A percentile compares a stretch with the other conserved stretches of the same genome.
These are phyloP conservation scores for Cordyceps cicadae DNA, from an alignment of 2,329 filamentous ascomycete species.

Conservation along the genomic window DNA sequence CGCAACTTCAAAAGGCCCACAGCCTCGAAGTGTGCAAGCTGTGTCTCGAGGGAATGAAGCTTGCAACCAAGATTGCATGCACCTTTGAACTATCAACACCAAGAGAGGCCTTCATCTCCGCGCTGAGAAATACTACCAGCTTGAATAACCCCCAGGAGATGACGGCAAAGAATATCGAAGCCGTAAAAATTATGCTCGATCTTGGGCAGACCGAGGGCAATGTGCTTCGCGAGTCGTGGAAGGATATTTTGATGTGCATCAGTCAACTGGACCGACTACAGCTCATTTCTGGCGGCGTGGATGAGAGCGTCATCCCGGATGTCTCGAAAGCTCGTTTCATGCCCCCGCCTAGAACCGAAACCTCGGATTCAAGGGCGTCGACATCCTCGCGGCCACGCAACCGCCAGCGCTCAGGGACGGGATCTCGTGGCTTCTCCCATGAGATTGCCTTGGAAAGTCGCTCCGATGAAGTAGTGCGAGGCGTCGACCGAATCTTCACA, in stretches of 20 bases:
- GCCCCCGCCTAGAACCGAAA: constrained; percentile 47
- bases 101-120: constrained; percentile 87
- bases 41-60: constrained; percentile 90
- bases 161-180: constrained; percentile 92
- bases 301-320: constrained; percentile 86
- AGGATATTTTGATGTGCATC: constrained; percentile 89
- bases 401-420: constrained; percentile 45
- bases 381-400: constrained; percentile 46
- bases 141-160: constrained; percentile 94
- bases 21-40: constrained; percentile 87
- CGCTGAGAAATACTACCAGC: constrained; percentile 87
- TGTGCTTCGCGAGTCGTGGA: constrained; percentile 81
- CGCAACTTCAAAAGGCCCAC: constrained; percentile 85
- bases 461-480: constrained; percentile 85
- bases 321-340: constrained; percentile 75
- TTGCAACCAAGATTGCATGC: constrained; percentile 88
- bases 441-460: constrained; percentile 89
- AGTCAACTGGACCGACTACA: constrained; percentile 94
- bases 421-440: constrained; percentile 57
- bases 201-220: constrained; percentile 92
- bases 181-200: constrained; percentile 82
- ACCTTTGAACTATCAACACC: constrained; percentile 90
- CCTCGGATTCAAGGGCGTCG: constrained; percentile 55
- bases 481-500: constrained; percentile 92
- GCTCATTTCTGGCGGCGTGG: constrained; percentile 87